A percentile compares a stretch with the other conserved stretches of the same genome.
These are phyloP conservation scores for Colletotrichum gloeosporioides DNA, from an alignment of 2,329 filamentous ascomycete species.

Conservation along the genomic window DNA sequence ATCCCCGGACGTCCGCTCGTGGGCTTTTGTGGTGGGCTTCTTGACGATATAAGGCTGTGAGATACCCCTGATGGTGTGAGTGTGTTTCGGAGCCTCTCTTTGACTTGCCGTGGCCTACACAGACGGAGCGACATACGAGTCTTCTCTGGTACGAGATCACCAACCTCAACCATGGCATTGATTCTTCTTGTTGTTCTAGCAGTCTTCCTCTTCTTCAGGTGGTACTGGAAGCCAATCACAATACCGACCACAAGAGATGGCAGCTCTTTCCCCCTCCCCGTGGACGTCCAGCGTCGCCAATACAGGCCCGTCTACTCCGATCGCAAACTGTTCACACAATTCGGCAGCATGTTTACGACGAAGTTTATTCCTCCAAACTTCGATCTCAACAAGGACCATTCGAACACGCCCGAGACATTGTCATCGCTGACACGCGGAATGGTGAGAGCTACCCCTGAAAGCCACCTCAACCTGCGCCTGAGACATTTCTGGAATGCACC, in stretches of 20 bases:
- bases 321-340: not conserved
- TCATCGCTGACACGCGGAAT: constrained; percentile 19
- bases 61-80: not conserved
- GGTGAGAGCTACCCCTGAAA: constrained; percentile 7
- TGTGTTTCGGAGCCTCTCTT: not conserved
- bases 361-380: not conserved
- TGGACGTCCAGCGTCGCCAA: not conserved
- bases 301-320: constrained; percentile 10
- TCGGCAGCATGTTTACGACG: constrained; percentile 17
- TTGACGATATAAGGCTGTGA: not conserved
- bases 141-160: not conserved
- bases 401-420: constrained; percentile 18
- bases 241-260: constrained; percentile 22
- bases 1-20: not conserved
- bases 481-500: not conserved
- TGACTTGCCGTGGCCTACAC: not conserved
- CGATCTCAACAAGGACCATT: constrained; percentile 12
- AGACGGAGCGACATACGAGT: not conserved
- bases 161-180: not conserved
- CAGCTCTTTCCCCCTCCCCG: constrained; percentile 20
- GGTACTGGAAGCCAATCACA: not conserved
- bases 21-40: not conserved
- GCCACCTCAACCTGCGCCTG: not conserved
- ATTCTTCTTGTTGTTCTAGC: not conserved
- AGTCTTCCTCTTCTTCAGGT: not conserved